Conservation (phyloP, 1,139 yeast species). For the Lodderomyces margitis region DNA sequence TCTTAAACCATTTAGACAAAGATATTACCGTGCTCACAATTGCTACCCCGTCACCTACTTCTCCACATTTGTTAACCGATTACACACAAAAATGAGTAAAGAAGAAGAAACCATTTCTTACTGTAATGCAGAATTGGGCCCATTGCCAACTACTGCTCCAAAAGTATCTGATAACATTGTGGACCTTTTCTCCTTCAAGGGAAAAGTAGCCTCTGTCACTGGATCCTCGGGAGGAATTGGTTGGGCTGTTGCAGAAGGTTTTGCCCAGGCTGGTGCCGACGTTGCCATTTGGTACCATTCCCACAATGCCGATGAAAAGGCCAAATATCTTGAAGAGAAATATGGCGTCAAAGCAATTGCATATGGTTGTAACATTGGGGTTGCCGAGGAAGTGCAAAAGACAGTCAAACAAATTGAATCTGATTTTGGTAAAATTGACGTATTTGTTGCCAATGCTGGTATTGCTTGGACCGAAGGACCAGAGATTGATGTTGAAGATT, state of each 20-base stretch:
- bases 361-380: constrained; percentile 42
- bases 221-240: constrained; percentile 50
- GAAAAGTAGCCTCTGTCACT: constrained; percentile 41
- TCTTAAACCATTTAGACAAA: not conserved
- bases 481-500: constrained; percentile 39
- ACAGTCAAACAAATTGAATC: constrained; percentile 31
- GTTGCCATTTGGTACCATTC: constrained; percentile 47
- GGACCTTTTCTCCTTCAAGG: constrained; percentile 36
- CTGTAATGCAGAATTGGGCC: constrained; percentile 35
- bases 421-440: constrained; percentile 44
- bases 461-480: constrained; percentile 38
- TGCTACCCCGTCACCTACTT: not conserved
- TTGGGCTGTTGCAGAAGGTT: constrained; percentile 43
- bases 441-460: constrained; percentile 59
- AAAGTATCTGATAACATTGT: constrained; percentile 30
- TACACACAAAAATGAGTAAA: constrained; percentile 7
- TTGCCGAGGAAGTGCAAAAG: constrained; percentile 34
- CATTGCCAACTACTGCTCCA: constrained; percentile 42
- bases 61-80: not conserved
- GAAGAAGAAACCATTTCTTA: constrained; percentile 11
- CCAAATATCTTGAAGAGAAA: constrained; percentile 27
- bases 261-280: constrained; percentile 45
- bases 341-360: constrained; percentile 29
- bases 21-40: not conserved
- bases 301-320: constrained; percentile 27